Percentiles rank a stretch among this genome's conserved stretches.
These are phyloP conservation scores for Linderina pennispora DNA, from an alignment of 192 early-diverging fungal genomes.

Conservation along the genomic window DNA sequence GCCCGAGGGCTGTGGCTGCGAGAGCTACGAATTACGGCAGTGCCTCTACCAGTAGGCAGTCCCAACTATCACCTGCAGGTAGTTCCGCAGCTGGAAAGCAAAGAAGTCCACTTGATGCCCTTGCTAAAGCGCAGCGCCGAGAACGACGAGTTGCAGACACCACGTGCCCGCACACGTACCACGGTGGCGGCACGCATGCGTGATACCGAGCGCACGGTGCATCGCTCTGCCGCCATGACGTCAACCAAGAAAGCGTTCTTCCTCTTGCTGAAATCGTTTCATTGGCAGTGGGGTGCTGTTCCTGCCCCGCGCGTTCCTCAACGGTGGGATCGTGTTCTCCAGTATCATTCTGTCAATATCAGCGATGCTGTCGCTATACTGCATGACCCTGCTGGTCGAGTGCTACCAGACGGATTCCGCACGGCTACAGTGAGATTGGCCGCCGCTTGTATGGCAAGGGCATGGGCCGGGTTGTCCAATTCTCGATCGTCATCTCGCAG, in stretches of 20 bases:
- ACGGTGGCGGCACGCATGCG: no score
- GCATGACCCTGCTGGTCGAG: constrained; percentile 59
- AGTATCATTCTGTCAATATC: constrained; percentile 41
- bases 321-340: constrained; percentile 65
- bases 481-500: constrained; percentile 67
- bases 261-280: constrained; percentile 71
- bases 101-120: no score
- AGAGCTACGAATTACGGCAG: no score
- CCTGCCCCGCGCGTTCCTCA: constrained; percentile 65
- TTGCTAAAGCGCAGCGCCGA: no score
- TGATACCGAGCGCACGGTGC: no score
- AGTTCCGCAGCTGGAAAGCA: no score
- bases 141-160: no score
- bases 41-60: no score
- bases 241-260: constrained; percentile 65
- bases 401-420: constrained; percentile 49
- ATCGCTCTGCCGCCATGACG: constrained; percentile 37
- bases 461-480: constrained; percentile 53
- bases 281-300: constrained; percentile 70
- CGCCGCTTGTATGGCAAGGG: constrained; percentile 51
- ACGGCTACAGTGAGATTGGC: constrained; percentile 61
- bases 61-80: no score
- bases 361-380: constrained; percentile 52
- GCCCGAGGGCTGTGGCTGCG: no score
- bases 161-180: no score